A percentile compares a stretch with the other conserved stretches of the same genome.
These are phyloP conservation scores for Quillaja saponaria DNA, from an alignment of 306 rosid genomes.

Conservation along the genomic window DNA sequence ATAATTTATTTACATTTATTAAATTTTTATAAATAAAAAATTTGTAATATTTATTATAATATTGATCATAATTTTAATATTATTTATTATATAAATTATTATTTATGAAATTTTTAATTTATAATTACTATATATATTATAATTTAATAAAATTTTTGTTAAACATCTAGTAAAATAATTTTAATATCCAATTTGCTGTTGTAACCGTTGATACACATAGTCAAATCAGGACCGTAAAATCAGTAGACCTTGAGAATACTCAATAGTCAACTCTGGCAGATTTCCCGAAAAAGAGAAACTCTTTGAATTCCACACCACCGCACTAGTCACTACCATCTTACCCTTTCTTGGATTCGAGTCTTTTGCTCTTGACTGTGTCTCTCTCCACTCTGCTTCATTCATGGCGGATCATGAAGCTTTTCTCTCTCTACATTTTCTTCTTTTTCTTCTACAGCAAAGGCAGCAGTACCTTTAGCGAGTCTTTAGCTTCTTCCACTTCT, in stretches of 20 bases:
- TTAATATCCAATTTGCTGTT: too few species aligned
- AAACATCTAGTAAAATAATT: too few species aligned
- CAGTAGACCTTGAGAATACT: slow-evolving; percentile 24
- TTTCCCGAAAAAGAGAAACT: slow-evolving; percentile 46
- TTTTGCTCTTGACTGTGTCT: too few species aligned
- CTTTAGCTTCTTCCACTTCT: slow-evolving; percentile 40
- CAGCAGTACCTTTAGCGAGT: slow-evolving; percentile 1
- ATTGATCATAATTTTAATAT: too few species aligned
- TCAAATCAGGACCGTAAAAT: slow-evolving; percentile 48
- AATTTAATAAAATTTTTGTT: too few species aligned
- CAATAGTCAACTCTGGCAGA: slow-evolving; percentile 74
- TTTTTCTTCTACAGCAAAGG: slow-evolving; percentile 31
- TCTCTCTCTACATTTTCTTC: slow-evolving; percentile 45
- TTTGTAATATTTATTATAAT: too few species aligned
- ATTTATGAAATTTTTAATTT: too few species aligned
- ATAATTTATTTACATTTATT: too few species aligned
- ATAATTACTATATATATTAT: too few species aligned
- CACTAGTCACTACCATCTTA: slow-evolving; percentile 13
- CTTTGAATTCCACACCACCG: slow-evolving; percentile 41
- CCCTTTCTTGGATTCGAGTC: slow-evolving; percentile 11
- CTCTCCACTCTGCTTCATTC: slow-evolving; percentile 35
- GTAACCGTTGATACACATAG: background rate
- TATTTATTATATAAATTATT: too few species aligned
- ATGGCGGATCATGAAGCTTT: slow-evolving; percentile 49
- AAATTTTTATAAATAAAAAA: too few species aligned